These are phyloP conservation scores for Hyaloperonospora arabidopsidis DNA, from an alignment of 352 stramenopile genomes.

Conservation along the genomic window DNA sequence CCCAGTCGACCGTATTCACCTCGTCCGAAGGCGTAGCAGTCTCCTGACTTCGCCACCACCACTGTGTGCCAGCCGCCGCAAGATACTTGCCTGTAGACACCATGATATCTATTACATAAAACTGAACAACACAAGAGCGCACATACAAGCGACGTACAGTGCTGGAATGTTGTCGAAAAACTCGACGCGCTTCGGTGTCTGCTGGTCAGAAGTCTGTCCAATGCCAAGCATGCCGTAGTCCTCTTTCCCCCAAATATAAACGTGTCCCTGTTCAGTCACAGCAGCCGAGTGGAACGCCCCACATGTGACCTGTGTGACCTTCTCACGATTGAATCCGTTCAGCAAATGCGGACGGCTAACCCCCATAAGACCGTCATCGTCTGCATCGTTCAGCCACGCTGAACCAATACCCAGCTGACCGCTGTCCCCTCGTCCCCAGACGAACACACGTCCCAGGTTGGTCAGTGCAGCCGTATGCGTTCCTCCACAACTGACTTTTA, in stretches of 20 bases:
- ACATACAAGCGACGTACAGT: conserved; percentile 32
- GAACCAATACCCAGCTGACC: conserved; percentile 66
- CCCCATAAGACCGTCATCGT: conserved; percentile 49
- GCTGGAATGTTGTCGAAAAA: conserved; percentile 66
- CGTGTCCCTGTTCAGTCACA: conserved; percentile 51
- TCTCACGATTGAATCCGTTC: conserved; percentile 59
- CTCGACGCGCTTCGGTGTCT: conserved; percentile 46
- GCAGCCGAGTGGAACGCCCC: conserved; percentile 78
- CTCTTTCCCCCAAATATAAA: conserved; percentile 84
- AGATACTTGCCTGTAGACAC: conserved; percentile 48
- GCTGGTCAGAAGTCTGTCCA: conserved; percentile 63
- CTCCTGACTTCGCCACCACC: conserved; percentile 64
- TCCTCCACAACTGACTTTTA: conserved; percentile 75
- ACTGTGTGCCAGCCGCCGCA: conserved; percentile 80
- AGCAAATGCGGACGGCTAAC: conserved; percentile 51
- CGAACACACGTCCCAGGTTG: conserved; percentile 62
- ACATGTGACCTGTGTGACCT: conserved; percentile 72
- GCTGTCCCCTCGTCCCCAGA: conserved; percentile 72
- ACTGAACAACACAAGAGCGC: conserved; percentile 5
- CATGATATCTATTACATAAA: background rate
- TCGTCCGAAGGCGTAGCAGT: conserved; percentile 68
- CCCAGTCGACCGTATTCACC: conserved; percentile 81
- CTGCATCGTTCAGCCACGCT: conserved; percentile 52
- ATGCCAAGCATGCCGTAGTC: conserved; percentile 84
- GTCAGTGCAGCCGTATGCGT: conserved; percentile 70